These are phyloP conservation scores for Vigna nakashimae DNA, from an alignment of 306 rosid species.

Conservation along the genomic window DNA sequence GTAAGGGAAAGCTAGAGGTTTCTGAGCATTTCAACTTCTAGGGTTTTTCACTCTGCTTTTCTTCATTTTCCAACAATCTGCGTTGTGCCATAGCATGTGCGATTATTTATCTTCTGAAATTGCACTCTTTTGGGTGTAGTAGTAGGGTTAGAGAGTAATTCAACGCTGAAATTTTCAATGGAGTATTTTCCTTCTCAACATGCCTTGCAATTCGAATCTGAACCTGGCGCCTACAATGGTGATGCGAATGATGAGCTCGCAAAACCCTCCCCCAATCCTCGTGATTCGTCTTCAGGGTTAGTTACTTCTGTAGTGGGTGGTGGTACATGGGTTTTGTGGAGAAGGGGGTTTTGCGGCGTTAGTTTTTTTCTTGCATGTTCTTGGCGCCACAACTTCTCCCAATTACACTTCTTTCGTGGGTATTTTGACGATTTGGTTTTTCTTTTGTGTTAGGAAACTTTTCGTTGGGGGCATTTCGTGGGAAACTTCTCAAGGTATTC, in stretches of 20 bases:
- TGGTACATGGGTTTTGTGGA: background rate
- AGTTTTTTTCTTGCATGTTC: background rate
- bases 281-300: conserved; percentile 61
- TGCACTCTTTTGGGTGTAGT: background rate
- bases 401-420: background rate
- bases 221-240: conserved; percentile 26
- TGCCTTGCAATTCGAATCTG: conserved; percentile 37
- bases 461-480: conserved; percentile 77
- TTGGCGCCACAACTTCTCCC: background rate
- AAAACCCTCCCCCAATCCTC: conserved; percentile 47
- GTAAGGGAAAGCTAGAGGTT: background rate
- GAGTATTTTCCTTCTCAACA: conserved; percentile 45
- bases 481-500: conserved; percentile 73
- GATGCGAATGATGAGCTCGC: conserved; percentile 14
- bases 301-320: conserved; percentile 9
- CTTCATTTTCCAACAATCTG: background rate
- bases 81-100: background rate
- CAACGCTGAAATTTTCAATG: conserved; percentile 28
- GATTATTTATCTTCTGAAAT: background rate
- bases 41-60: background rate
- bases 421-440: conserved; percentile 20
- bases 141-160: background rate
- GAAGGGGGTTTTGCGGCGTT: background rate
- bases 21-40: background rate
- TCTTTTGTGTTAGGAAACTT: conserved; percentile 60